phyloP scores from a whole-genome alignment of 2,329 filamentous ascomycete species.

The Cercospora berteroae region DNA sequence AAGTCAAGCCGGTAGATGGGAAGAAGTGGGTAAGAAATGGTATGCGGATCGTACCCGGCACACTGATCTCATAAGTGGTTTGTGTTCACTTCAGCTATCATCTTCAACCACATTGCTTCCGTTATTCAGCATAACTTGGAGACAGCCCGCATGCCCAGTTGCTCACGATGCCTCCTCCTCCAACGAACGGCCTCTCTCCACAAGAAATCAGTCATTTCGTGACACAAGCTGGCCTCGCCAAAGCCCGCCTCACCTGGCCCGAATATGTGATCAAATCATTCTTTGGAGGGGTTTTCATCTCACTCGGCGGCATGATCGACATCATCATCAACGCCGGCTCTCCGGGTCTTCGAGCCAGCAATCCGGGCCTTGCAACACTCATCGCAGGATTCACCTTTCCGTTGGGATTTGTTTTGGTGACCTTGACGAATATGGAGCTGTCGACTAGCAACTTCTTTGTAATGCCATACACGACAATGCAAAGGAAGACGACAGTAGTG shows the following conservation, averaged over 20 bases:
- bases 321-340: neutral
- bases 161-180: neutral
- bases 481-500: neutral
- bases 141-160: neutral
- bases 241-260: neutral
- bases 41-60: neutral
- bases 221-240: neutral
- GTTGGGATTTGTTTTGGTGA: neutral
- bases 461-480: constrained; percentile 1
- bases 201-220: constrained; percentile 3
- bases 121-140: neutral
- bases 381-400: neutral
- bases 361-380: constrained; percentile 2
- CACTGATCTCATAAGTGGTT: neutral
- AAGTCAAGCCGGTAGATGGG: neutral
- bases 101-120: neutral
- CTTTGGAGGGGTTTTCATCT: constrained; percentile 1
- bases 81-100: neutral
- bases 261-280: constrained; percentile 3
- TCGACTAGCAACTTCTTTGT: neutral
- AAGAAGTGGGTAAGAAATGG: neutral
- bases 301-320: neutral
- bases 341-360: neutral
- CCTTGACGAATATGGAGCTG: constrained; percentile 2
- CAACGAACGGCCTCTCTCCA: neutral